Evolutionary conservation across 306 rosid species (phyloP).

Genomic region (Prosopis cineraria): DNA sequence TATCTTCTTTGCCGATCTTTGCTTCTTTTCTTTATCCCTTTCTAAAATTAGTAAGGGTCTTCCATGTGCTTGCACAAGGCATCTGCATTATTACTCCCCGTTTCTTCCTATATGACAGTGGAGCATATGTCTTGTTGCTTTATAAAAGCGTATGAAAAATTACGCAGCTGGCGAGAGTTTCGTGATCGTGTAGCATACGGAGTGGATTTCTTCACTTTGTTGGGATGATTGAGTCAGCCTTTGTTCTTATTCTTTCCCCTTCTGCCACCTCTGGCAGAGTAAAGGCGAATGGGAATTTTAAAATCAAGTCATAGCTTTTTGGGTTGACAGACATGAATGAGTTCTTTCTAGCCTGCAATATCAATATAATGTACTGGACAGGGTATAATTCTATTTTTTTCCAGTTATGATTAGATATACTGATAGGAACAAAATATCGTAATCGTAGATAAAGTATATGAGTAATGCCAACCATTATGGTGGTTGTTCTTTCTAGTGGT

Average conservation of each 20-base stretch:
- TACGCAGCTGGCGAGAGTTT: not conserved
- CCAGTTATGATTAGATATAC: not conserved
- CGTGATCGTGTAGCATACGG: not conserved
- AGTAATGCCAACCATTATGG: not conserved
- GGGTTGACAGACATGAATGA: not conserved
- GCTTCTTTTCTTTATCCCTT: not conserved
- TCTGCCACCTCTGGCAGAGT: not conserved
- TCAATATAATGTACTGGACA: not conserved
- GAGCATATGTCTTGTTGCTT: not conserved
- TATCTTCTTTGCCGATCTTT: not conserved
- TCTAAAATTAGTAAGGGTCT: not conserved
- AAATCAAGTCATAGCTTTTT: constrained; percentile 9
- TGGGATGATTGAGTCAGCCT: not conserved
- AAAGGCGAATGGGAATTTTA: not conserved
- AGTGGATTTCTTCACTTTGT: not conserved
- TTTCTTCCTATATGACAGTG: not conserved
- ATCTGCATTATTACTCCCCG: not conserved
- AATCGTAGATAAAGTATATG: too few species aligned
- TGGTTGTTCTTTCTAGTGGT: constrained; percentile 1
- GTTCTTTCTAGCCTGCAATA: not conserved
- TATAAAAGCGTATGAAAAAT: not conserved
- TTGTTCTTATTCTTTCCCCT: not conserved
- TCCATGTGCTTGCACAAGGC: not conserved
- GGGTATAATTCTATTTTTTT: not conserved
- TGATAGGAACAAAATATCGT: not conserved